Conservation (phyloP, 495 filamentous ascomycete genomes). For the Thozetella sp. region DNA sequence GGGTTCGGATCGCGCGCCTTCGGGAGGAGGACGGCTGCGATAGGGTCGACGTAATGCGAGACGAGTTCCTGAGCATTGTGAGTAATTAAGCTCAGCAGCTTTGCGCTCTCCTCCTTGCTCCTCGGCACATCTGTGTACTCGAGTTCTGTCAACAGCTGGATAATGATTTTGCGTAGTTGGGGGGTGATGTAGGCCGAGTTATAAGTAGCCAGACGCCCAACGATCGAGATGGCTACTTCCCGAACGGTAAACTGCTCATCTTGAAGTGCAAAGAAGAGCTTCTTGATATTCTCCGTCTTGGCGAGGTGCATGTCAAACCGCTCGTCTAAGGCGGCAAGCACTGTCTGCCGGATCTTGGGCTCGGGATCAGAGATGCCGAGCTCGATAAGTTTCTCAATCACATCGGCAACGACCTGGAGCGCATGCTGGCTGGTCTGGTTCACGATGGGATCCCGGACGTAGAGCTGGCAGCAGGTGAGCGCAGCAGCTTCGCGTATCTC, state of each 20-base stretch:
- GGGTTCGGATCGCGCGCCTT: slow-evolving; percentile 82
- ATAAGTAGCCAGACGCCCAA: slow-evolving; percentile 84
- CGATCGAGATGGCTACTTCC: slow-evolving; percentile 93
- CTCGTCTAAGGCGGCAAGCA: slow-evolving; percentile 84
- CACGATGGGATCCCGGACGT: slow-evolving; percentile 94
- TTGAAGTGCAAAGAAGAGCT: slow-evolving; percentile 93
- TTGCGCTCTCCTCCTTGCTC: slow-evolving; percentile 94
- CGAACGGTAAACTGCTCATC: slow-evolving; percentile 90
- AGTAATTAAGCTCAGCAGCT: slow-evolving; percentile 88
- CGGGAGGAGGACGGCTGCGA: slow-evolving; percentile 86
- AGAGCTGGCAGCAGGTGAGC: slow-evolving; percentile 95
- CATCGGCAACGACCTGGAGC: slow-evolving; percentile 93
- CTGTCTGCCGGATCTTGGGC: slow-evolving; percentile 82
- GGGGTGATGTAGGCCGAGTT: slow-evolving; percentile 98
- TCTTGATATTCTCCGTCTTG: slow-evolving; percentile 94
- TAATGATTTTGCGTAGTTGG: slow-evolving; percentile 87
- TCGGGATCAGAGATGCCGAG: slow-evolving; percentile 93
- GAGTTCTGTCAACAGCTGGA: slow-evolving; percentile 93
- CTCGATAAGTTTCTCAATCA: slow-evolving; percentile 93
- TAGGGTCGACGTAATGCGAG: slow-evolving; percentile 93
- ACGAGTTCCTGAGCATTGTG: slow-evolving; percentile 88
- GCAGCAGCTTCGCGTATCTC: slow-evolving; percentile 94
- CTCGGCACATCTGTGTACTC: slow-evolving; percentile 92
- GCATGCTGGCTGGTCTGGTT: slow-evolving; percentile 97
- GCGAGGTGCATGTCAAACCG: slow-evolving; percentile 94